Evolutionary conservation across 2,329 filamentous ascomycete genomes (phyloP).

Genomic region (Trichoderma aggressivum): DNA sequence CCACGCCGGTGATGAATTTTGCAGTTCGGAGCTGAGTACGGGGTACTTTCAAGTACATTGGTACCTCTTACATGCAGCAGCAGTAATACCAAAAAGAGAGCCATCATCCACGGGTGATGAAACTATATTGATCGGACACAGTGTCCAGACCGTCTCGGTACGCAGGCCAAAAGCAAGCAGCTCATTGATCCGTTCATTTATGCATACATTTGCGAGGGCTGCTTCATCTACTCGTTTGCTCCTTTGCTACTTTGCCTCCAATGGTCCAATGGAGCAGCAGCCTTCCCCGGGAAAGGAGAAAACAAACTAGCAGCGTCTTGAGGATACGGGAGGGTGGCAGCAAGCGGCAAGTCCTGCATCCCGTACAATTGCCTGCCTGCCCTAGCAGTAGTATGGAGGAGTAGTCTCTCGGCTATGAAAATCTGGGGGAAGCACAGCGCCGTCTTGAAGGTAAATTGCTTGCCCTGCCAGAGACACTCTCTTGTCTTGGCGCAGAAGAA

Average conservation of each 20-base stretch:
- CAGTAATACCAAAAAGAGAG: background rate
- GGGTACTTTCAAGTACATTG: background rate
- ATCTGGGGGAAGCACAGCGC: conserved; percentile 14
- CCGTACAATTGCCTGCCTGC: background rate
- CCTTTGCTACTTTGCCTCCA: background rate
- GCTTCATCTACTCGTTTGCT: background rate
- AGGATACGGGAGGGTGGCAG: background rate
- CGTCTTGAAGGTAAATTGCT: background rate
- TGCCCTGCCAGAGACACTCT: background rate
- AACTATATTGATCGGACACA: background rate
- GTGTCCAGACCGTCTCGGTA: background rate
- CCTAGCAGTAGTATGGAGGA: background rate
- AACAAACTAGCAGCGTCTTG: background rate
- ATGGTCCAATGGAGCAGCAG: background rate
- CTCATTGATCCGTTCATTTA: background rate
- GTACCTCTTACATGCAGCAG: background rate
- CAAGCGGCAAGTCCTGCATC: background rate
- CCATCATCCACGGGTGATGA: background rate
- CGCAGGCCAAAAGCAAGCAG: background rate
- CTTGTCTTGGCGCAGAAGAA: background rate
- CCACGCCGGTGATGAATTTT: background rate
- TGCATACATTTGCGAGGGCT: background rate
- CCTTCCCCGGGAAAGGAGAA: background rate
- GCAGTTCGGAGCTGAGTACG: background rate
- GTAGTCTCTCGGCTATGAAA: conserved; percentile 13